A percentile compares a stretch with the other conserved stretches of the same genome.
phyloP scores from a whole-genome alignment of 2,329 filamentous ascomycete genomes.

The Neoscytalidium dimidiatum region DNA sequence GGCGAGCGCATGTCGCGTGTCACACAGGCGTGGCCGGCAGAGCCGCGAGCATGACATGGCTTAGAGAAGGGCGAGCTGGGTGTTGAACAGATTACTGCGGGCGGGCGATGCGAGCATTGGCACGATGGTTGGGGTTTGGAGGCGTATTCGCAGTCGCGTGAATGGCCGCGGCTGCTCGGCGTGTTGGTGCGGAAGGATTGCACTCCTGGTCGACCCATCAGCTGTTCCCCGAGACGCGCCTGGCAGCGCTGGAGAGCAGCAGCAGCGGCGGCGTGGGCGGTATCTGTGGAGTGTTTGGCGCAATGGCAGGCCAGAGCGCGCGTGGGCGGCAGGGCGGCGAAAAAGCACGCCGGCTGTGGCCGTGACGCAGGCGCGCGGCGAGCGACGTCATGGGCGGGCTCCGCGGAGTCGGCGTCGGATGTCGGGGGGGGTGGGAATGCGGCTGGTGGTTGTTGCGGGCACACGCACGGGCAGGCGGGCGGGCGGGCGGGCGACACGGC shows the following conservation, averaged over 20 bases:
- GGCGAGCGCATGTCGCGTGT: background rate
- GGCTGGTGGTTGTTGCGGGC: background rate
- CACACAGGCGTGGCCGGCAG: background rate
- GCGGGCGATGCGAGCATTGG: background rate
- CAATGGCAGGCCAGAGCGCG: background rate
- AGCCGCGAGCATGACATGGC: too few relatives aligned
- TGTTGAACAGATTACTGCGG: background rate
- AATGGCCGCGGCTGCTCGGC: conserved; percentile 3
- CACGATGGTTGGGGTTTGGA: background rate
- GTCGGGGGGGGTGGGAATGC: background rate
- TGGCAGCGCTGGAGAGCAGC: background rate
- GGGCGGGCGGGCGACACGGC: background rate
- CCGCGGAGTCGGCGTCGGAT: background rate
- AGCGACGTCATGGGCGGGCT: background rate
- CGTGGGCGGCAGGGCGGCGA: background rate
- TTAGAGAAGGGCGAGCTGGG: background rate
- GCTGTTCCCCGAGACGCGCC: background rate
- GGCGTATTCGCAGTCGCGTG: background rate
- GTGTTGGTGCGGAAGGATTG: conserved; percentile 17
- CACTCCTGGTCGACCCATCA: background rate
- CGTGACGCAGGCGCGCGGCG: background rate
- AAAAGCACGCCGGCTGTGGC: too few relatives aligned
- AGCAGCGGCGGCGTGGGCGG: background rate
- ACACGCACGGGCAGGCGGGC: background rate
- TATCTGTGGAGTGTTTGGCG: background rate